A percentile compares a stretch with the other conserved stretches of the same genome.
Evolutionary conservation across 768 basidiomycete species (phyloP).

Genomic region (Galerina sulciceps): DNA sequence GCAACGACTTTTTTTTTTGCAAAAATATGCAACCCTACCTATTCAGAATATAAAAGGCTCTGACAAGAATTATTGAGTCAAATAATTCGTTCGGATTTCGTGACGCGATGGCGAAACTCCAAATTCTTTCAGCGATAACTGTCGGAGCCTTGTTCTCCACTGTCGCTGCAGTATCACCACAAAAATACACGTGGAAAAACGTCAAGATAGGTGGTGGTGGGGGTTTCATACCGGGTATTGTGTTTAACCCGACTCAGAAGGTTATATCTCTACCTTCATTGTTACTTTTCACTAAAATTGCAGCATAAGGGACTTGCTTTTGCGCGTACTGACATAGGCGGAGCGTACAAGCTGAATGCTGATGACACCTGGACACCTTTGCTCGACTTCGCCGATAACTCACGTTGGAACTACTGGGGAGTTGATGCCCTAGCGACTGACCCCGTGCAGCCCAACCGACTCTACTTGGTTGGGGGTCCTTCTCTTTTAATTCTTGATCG

Average conservation of each 20-base stretch:
- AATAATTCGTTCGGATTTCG: too few relatives aligned
- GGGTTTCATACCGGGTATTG: slow-evolving; percentile 59
- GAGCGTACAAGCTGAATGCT: slow-evolving; percentile 63
- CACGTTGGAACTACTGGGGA: slow-evolving; percentile 64
- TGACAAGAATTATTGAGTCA: background rate
- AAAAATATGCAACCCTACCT: background rate
- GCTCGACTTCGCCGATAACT: slow-evolving; percentile 53
- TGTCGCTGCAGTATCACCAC: slow-evolving; percentile 46
- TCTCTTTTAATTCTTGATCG: background rate
- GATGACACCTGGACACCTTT: slow-evolving; percentile 68
- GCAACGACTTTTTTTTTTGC: background rate
- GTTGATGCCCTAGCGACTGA: slow-evolving; percentile 67
- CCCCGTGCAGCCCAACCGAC: slow-evolving; percentile 55
- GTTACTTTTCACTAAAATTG: background rate
- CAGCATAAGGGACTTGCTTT: slow-evolving; percentile 54
- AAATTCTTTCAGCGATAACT: slow-evolving; percentile 35
- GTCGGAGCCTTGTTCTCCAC: slow-evolving; percentile 28
- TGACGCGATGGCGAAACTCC: slow-evolving; percentile 33
- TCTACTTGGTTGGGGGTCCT: slow-evolving; percentile 48
- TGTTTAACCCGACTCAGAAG: slow-evolving; percentile 64
- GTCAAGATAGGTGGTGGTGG: slow-evolving; percentile 57
- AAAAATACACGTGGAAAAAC: slow-evolving; percentile 65
- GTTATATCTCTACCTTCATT: slow-evolving; percentile 10
- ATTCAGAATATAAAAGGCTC: background rate
- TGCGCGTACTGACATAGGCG: slow-evolving; percentile 72